Evolutionary conservation across 2,329 filamentous ascomycete genomes (phyloP), one percentile per base, ranked within the genome.

Genomic region (Calonectria henricotiae): DNA sequence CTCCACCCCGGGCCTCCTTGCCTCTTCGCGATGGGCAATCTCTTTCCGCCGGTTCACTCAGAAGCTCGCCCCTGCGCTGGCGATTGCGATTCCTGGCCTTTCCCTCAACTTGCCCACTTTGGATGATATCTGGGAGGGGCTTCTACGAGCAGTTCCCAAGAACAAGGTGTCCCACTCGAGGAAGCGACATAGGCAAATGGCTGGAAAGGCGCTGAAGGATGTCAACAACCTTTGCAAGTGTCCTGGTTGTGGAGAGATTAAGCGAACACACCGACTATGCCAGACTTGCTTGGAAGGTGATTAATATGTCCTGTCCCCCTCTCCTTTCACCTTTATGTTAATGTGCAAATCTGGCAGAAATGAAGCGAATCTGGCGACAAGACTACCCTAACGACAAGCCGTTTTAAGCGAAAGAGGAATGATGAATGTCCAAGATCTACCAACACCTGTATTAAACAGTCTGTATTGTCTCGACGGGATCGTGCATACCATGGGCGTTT

Each of bases 81-180:
- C 89, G 17, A 84, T 92, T 70, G 85, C 90, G 7, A 82, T 92
- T 44, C 90, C 93, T 27, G 85, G 88, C 44, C 85, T 94, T 74
- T 87, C 90, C 75, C 79, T 87, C 68, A 84, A 83, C 67, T 78
- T 89, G 12, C 86, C 86, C 9, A 89, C 86, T 61, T 80, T 98
- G 25, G 91, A 90, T 67, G 93, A 93, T 73, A 91, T 99, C 78
- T 98, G 96, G 96, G 96, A 98, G 76, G 95, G 94, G 6, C 89
- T 99, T 54, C 87, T 99, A 75, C 92, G 92, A 75, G 96, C 96
- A 1, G 96, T 98, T 17, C 96, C 96, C 5, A 99, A 99, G 89
- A 98, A 98, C 86, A 99, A 98, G 89, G 97, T 95, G 39, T 98
- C 96, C 47, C 94, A 99, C 83, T 94, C 94, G 87, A 98, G 96